These are phyloP conservation scores for Eremochloa ophiuroides DNA, from an alignment of 176 grass and related monocot genomes.

Conservation along the genomic window DNA sequence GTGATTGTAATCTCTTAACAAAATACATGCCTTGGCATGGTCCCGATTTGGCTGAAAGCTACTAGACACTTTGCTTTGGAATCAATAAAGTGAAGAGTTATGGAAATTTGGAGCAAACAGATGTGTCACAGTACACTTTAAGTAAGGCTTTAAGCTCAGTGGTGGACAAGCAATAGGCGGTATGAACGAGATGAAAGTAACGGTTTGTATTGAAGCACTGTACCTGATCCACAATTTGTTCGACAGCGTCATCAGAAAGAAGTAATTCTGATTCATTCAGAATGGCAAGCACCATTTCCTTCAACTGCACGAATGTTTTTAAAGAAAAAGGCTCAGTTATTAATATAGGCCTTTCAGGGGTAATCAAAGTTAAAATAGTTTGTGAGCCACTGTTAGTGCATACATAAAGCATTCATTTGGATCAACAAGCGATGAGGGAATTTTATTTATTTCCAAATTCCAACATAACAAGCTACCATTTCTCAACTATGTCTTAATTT, in stretches of 20 bases:
- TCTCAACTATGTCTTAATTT: not conserved
- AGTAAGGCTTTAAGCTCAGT: not conserved
- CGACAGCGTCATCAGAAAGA: conserved; percentile 77
- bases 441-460: not conserved
- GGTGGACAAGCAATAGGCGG: not conserved
- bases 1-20: too few relatives aligned
- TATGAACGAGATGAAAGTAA: not conserved
- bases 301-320: conserved; percentile 40
- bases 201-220: conserved; percentile 2
- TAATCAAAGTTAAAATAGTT: not conserved
- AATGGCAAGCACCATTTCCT: conserved; percentile 90
- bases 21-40: too few relatives aligned
- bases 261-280: conserved; percentile 67
- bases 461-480: not conserved
- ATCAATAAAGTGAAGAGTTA: not conserved
- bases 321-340: not conserved
- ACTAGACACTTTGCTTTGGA: not conserved
- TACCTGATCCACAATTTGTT: conserved; percentile 82
- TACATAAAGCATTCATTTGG: not conserved
- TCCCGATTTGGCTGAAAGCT: conserved; percentile 13
- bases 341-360: not conserved
- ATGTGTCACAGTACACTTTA: not conserved
- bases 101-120: not conserved
- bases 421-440: not conserved
- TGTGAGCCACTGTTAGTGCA: not conserved